Evolutionary conservation across 1,284 basidiomycete species (phyloP), one percentile per base, ranked within the genome.

Genomic region (Farysia itapuensis): DNA sequence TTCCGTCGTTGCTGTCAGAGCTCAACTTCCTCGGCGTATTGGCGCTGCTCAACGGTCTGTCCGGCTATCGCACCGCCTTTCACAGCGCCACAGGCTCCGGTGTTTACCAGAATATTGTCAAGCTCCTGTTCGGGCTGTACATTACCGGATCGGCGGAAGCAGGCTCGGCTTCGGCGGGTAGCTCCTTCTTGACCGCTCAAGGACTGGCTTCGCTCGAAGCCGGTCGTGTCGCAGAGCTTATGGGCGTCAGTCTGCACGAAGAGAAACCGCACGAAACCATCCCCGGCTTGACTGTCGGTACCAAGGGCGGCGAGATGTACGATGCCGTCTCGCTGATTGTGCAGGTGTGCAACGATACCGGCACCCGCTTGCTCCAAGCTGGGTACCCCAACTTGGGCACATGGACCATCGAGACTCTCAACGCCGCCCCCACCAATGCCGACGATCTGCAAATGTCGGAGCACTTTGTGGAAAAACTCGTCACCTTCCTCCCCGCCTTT

Each of bases 231-330:
- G 64, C 68, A 3, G 59, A 59, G 15, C 15, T 70, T 7, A 18
- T 70, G 5, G 56, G 64, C 4, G 67, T 73, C 5, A 47, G 58
- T 24, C 48, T 69, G 15, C 69, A 71, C 69, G 76, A 82, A 31
- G 90, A 94, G 77, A 80, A 79, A 43, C 79, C 83, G 19, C 90
- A 93, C 70, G 82, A 84, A 35, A 80, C 78, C 4, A 81, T 93
- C 16, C 81, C 83, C 0, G 88, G 85, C 1, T 79, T 93, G 3
- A 83, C 80, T 1, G 82, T 94, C 5, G 89, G 90, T 11, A 83
- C 86, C 68, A 38, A 40, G 11, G 85, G 86, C 1, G 89, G 88
- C 0, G 84, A 83, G 3, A 77, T 89, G 49, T 83, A 85, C 70
- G 85, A 89, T 67, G 78, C 89, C 8, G 85, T 90, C 11, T 81